A percentile compares a stretch with the other conserved stretches of the same genome.
Evolutionary conservation across 257 asterid genomes (phyloP).

Genomic region (Primulina huaijiensis): DNA sequence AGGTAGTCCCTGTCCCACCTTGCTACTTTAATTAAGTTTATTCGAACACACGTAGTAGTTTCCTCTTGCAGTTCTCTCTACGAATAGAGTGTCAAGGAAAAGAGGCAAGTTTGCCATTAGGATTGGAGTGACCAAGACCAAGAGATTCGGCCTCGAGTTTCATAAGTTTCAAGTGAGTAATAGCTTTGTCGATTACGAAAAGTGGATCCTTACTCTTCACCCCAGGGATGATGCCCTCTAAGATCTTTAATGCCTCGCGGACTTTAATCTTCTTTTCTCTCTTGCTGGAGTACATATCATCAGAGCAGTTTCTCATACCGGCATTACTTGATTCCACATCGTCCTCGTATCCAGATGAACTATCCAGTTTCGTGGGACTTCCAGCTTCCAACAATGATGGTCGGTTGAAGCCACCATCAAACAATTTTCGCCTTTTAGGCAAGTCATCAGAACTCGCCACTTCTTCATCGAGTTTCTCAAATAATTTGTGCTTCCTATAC

Average conservation of each 20-base stretch:
- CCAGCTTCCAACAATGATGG: constrained; percentile 40
- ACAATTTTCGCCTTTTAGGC: constrained; percentile 59
- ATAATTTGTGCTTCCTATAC: constrained; percentile 25
- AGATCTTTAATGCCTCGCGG: constrained; percentile 41
- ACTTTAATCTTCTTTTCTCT: constrained; percentile 45
- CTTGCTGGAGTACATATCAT: constrained; percentile 26
- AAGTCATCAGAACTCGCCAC: constrained; percentile 50
- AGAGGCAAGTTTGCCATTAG: constrained; percentile 8
- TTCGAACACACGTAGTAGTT: constrained; percentile 34
- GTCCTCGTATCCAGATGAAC: constrained; percentile 25
- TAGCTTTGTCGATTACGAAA: constrained; percentile 65
- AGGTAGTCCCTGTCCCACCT: constrained; percentile 20
- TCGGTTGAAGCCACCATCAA: constrained; percentile 58
- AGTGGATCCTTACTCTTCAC: constrained; percentile 47
- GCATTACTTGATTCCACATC: constrained; percentile 42
- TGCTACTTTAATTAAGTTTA: constrained; percentile 30
- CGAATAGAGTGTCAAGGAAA: constrained; percentile 4
- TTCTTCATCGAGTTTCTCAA: constrained; percentile 41
- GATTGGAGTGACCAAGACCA: constrained; percentile 30
- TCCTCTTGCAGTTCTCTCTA: constrained; percentile 13
- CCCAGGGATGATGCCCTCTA: constrained; percentile 56
- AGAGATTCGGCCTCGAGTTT: constrained; percentile 52
- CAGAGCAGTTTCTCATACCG: constrained; percentile 20
- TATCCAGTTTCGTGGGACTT: constrained; percentile 25
- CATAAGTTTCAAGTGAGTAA: constrained; percentile 56